These are phyloP conservation scores for Hymenoscyphus fraxineus DNA, from an alignment of 2,329 filamentous ascomycete genomes.

Conservation along the genomic window DNA sequence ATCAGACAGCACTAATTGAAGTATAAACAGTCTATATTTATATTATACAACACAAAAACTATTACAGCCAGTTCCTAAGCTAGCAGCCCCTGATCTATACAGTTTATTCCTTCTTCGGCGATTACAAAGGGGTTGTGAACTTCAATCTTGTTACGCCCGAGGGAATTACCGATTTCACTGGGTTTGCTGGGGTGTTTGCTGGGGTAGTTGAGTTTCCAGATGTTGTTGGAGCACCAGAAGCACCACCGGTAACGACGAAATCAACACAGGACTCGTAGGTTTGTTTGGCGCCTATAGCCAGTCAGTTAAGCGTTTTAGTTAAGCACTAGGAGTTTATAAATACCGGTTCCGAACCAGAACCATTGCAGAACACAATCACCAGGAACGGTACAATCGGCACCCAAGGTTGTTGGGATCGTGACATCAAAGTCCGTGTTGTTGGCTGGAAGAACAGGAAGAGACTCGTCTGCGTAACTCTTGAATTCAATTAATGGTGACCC, in stretches of 20 bases:
- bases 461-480: slow-evolving; percentile 46
- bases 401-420: slow-evolving; percentile 48
- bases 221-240: background rate
- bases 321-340: too few species aligned
- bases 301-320: background rate
- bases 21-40: too few species aligned
- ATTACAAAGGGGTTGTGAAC: too few species aligned
- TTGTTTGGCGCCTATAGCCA: slow-evolving; percentile 39
- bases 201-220: background rate
- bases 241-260: slow-evolving; percentile 34
- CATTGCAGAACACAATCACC: slow-evolving; percentile 44
- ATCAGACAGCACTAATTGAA: too few species aligned
- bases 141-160: too few species aligned
- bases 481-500: slow-evolving; percentile 46
- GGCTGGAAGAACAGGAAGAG: slow-evolving; percentile 38
- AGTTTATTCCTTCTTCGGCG: too few species aligned
- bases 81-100: too few species aligned
- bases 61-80: too few species aligned
- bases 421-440: slow-evolving; percentile 49
- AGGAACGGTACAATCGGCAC: slow-evolving; percentile 38
- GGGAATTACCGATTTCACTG: too few species aligned
- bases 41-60: too few species aligned
- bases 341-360: slow-evolving; percentile 46
- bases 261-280: slow-evolving; percentile 54
- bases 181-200: too few species aligned